phyloP scores from a whole-genome alignment of 2,329 filamentous ascomycete genomes.

The Aureobasidium sp. region DNA sequence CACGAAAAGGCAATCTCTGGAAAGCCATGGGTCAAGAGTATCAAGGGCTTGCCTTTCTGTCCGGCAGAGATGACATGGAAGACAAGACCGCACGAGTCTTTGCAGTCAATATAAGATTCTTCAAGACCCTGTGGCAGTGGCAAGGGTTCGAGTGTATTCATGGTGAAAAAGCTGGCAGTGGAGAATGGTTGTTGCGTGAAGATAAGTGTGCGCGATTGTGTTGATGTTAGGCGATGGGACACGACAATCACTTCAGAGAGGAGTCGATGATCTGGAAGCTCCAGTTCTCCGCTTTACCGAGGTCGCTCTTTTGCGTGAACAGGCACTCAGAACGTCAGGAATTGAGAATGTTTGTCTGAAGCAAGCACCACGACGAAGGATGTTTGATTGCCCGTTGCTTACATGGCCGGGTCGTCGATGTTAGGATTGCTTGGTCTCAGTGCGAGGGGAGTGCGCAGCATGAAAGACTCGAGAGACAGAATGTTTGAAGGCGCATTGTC shows the following conservation, averaged over 20 bases:
- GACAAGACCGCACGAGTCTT: slow-evolving; percentile 44
- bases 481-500: background rate
- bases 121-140: slow-evolving; percentile 48
- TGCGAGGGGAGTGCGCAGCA: background rate
- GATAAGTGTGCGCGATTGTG: background rate
- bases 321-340: background rate
- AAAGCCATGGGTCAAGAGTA: slow-evolving; percentile 57
- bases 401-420: background rate
- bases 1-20: slow-evolving; percentile 63
- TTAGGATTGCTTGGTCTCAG: background rate
- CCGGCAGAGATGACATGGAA: slow-evolving; percentile 54
- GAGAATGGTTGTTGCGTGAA: background rate
- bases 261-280: background rate
- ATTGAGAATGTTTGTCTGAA: background rate
- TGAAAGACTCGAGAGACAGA: background rate
- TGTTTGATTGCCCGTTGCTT: background rate
- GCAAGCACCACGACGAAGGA: background rate
- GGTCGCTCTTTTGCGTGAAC: background rate
- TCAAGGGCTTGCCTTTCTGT: slow-evolving; percentile 39
- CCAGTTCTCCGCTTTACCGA: background rate
- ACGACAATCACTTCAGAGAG: background rate
- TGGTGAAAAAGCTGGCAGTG: background rate
- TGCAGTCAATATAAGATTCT: slow-evolving; percentile 49
- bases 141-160: slow-evolving; percentile 29
- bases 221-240: background rate